Conservation (phyloP, 225 moss, liverwort and hornwort genomes). For the Takakia lepidozioides region DNA sequence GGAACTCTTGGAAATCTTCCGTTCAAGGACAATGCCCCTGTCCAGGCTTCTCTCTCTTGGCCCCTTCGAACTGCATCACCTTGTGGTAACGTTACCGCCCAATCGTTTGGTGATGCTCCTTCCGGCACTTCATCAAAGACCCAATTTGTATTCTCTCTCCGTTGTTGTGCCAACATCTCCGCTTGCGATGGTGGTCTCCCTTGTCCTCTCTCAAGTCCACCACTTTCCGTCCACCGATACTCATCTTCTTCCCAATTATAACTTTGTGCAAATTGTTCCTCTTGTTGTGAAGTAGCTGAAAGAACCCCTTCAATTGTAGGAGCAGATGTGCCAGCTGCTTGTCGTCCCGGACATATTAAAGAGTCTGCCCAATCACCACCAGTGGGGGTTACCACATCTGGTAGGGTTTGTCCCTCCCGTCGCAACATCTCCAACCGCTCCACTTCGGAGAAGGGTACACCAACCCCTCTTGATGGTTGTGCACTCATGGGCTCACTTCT, state of each 20-base stretch:
- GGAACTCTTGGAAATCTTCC: too few species aligned
- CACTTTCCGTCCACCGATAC: conserved; percentile 5
- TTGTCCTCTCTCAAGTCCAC: conserved; percentile 5
- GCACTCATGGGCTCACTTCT: conserved; percentile 1
- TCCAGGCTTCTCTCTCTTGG: too few species aligned
- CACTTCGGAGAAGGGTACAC: conserved; percentile 11
- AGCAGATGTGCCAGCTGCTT: background rate
- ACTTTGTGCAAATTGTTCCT: conserved; percentile 13
- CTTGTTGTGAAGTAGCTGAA: conserved; percentile 5
- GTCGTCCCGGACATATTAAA: background rate
- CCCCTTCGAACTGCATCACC: conserved; percentile 14
- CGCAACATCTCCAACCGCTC: conserved; percentile 15
- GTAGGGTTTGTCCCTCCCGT: background rate
- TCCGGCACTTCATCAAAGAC: conserved; percentile 3
- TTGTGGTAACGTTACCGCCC: conserved; percentile 29
- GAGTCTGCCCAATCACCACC: conserved; percentile 5
- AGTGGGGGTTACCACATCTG: background rate
- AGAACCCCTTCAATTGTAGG: conserved; percentile 22
- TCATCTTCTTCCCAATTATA: conserved; percentile 26
- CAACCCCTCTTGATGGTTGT: conserved; percentile 8
- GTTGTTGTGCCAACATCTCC: background rate
- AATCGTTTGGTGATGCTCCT: conserved; percentile 13
- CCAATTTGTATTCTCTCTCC: background rate
- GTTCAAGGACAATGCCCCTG: too few species aligned
- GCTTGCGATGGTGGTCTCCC: conserved; percentile 8